A percentile compares a stretch with the other conserved stretches of the same genome.
These are phyloP conservation scores for Apophysomyces ossiformis DNA, from an alignment of 371 early-diverging fungal genomes.

Conservation along the genomic window DNA sequence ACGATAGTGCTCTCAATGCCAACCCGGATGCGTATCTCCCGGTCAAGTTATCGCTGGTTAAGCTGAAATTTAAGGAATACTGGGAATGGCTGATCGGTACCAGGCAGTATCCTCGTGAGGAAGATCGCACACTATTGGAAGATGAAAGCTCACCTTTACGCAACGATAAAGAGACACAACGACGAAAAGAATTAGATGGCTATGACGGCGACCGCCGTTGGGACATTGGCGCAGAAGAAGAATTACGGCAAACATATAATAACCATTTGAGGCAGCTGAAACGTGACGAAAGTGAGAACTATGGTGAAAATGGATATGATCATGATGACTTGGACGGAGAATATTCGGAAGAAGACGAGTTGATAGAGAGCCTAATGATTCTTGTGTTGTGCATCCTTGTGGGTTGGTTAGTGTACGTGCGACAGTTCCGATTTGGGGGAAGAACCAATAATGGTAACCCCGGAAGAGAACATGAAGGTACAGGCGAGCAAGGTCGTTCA, in stretches of 20 bases:
- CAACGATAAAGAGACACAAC: conserved; percentile 22
- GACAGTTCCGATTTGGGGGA: conserved; percentile 62
- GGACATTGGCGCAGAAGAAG: conserved; percentile 43
- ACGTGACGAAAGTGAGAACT: conserved; percentile 37
- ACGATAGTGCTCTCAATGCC: conserved; percentile 76
- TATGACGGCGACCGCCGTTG: conserved; percentile 24
- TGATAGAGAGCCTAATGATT: conserved; percentile 62
- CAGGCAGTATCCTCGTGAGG: conserved; percentile 46
- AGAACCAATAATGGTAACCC: conserved; percentile 13
- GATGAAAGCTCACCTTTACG: conserved; percentile 11
- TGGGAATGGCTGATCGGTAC: conserved; percentile 68
- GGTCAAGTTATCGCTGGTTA: conserved; percentile 75
- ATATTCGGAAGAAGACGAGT: conserved; percentile 52
- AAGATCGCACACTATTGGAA: conserved; percentile 6
- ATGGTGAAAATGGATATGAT: conserved; percentile 18
- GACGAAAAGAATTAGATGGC: conserved; percentile 28
- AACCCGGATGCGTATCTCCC: conserved; percentile 86
- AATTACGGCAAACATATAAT: conserved; percentile 43
- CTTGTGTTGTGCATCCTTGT: conserved; percentile 58
- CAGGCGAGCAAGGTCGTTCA: conserved; percentile 6
- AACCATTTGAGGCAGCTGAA: conserved; percentile 40
- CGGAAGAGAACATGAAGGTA: conserved; percentile 1
- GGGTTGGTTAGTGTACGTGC: conserved; percentile 68
- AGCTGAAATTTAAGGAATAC: conserved; percentile 71
- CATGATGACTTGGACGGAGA: conserved; percentile 40